A percentile compares a stretch with the other conserved stretches of the same genome.
phyloP scores from a whole-genome alignment of 192 early-diverging fungal genomes.

The Linnemannia elongata region DNA sequence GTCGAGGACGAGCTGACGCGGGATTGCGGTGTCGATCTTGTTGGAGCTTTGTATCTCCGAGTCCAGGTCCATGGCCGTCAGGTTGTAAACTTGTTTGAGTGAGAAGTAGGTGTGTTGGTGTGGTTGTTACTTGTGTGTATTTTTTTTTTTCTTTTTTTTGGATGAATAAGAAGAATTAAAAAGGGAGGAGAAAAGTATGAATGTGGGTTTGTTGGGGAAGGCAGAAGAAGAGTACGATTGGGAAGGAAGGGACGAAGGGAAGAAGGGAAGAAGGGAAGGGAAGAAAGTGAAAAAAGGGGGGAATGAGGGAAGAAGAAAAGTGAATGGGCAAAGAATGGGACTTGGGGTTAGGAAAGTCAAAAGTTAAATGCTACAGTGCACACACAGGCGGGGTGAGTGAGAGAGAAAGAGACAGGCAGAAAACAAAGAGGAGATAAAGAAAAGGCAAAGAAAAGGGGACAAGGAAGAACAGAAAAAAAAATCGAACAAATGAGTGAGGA shows the following conservation, averaged over 20 bases:
- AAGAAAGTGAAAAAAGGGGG: not conserved
- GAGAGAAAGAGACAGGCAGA: not conserved
- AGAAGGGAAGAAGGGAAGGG: not conserved
- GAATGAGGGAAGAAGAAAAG: not conserved
- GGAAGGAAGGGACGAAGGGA: not conserved
- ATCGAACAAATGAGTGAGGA: too few species aligned
- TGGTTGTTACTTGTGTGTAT: not conserved
- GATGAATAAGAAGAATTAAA: not conserved
- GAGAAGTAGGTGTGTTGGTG: not conserved
- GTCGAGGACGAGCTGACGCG: slow-evolving; percentile 71
- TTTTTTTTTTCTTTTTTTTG: too few species aligned
- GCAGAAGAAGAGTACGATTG: not conserved
- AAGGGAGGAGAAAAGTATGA: not conserved
- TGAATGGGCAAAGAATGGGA: not conserved
- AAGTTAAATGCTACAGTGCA: not conserved
- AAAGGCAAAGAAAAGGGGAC: too few species aligned
- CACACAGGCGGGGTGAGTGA: not conserved
- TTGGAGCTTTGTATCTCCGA: slow-evolving; percentile 36
- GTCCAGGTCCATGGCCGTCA: slow-evolving; percentile 43
- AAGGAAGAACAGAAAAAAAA: not conserved
- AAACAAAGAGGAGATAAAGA: not conserved
- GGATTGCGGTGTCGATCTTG: slow-evolving; percentile 53
- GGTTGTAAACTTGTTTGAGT: not conserved
- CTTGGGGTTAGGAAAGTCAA: not conserved
- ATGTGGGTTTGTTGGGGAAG: not conserved